Base-by-base conservation (phyloP, 176 grass and related monocot genomes). In the Saccharum officinarum region DNA sequence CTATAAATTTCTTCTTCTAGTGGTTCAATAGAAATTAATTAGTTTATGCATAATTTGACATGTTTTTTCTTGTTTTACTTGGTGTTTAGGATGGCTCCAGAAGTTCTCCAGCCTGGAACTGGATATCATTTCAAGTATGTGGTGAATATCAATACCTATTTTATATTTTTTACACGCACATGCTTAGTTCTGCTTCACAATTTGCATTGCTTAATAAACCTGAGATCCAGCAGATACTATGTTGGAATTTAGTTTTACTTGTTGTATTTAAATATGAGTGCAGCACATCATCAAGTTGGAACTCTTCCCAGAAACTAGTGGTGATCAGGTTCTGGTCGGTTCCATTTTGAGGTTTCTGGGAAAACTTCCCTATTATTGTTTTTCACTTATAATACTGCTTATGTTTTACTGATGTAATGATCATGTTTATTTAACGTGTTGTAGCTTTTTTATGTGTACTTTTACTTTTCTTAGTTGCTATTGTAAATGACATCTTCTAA, bases 61-160 rank as follows among this genome's bases (percentile, higher is more conserved):
- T 66, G 20, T 83, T 87, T 67, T 34, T 34, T 75, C 28, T 3
- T 9, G 25, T 38, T 65, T 73, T 50, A 33, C 86, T 71, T 86
- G 82, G 16, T 80, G 61, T 84, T 25, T 92, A 99, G 97, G 97
- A 99, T 99, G 97, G 90, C 97, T 66, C 97, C 97, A 65, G 97
- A 99, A 88, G 97, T 99, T 45, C 88, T 99, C 54, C 97, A 99
- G 49, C 97, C 93, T 73, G 92, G 90, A 40, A 79, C 89, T 73
- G 97, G 97, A 82, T 99, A 99, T 80, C 81, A 96, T 87, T 99
- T 99, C 86, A 99, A 96, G 97, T 99, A 96, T 86, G 90, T 92
- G 84, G 10, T 82, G 44, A 57, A 82, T 72, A 67, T 60, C 55
- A 55, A 66, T 78, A 45, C 11, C 22, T 7, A 5, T 62, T 7